Percentiles rank a stretch among this genome's conserved stretches.
phyloP scores from a whole-genome alignment of 2,329 filamentous ascomycete species.

The Albophoma yamanashiensis region DNA sequence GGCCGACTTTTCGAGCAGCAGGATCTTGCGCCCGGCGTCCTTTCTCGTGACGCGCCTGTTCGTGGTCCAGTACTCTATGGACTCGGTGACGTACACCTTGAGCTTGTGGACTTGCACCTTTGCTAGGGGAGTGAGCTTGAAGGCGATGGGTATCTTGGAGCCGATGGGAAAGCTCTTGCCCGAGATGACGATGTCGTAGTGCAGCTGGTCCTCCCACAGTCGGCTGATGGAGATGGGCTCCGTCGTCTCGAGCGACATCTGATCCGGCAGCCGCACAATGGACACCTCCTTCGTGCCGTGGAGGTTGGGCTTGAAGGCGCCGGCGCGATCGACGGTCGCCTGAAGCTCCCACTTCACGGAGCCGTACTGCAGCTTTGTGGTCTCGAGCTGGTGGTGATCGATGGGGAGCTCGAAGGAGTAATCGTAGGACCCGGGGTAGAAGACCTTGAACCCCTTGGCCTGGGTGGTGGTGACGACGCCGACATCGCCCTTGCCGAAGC shows the following conservation, averaged over 20 bases:
- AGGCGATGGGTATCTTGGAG: conserved; percentile 79
- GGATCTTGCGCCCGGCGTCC: conserved; percentile 72
- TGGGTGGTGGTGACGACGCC: conserved; percentile 48
- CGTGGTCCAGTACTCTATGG: conserved; percentile 81
- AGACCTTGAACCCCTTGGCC: conserved; percentile 73
- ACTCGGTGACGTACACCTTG: conserved; percentile 85
- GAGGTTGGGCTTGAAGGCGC: conserved; percentile 82
- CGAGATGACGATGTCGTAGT: conserved; percentile 93
- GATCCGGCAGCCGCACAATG: conserved; percentile 75
- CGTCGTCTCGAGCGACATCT: conserved; percentile 79
- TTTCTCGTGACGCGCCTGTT: conserved; percentile 77
- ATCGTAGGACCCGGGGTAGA: conserved; percentile 60
- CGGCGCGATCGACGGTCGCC: conserved; percentile 73
- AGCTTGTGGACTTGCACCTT: conserved; percentile 91
- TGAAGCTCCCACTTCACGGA: conserved; percentile 84
- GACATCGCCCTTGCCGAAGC: conserved; percentile 71
- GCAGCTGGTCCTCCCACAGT: conserved; percentile 89
- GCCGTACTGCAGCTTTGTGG: conserved; percentile 76
- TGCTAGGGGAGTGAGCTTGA: conserved; percentile 84
- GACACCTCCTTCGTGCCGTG: conserved; percentile 72
- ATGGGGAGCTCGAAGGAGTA: conserved; percentile 79
- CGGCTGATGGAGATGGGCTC: conserved; percentile 90
- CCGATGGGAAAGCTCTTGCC: conserved; percentile 91
- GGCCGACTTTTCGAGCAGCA: conserved; percentile 80
- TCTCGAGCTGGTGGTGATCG: conserved; percentile 81